Evolutionary conservation across 352 stramenopile species (phyloP).

Genomic region (Pythium guiyangense): DNA sequence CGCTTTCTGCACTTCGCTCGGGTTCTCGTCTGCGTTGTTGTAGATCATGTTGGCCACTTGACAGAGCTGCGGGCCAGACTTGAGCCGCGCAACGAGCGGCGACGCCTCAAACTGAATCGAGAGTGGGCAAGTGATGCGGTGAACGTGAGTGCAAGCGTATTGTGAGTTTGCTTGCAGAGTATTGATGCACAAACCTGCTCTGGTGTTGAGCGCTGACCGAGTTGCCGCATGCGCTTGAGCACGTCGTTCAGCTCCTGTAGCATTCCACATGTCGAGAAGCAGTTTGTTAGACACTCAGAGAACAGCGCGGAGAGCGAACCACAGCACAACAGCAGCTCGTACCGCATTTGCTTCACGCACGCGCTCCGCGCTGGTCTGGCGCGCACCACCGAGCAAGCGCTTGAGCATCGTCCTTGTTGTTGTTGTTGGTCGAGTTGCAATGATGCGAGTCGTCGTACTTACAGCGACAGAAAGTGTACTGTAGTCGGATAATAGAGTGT

Average conservation of each 20-base stretch:
- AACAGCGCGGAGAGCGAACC: not conserved
- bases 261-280: not conserved
- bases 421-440: not conserved
- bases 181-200: slow-evolving; percentile 36
- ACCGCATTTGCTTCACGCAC: slow-evolving; percentile 45
- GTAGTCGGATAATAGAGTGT: not conserved
- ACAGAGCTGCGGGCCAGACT: slow-evolving; percentile 57
- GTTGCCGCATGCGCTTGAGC: slow-evolving; percentile 43
- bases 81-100: slow-evolving; percentile 46
- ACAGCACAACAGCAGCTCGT: not conserved
- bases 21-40: slow-evolving; percentile 59
- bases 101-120: slow-evolving; percentile 55
- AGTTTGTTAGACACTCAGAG: not conserved
- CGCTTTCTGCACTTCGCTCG: slow-evolving; percentile 64
- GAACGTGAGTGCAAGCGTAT: not conserved
- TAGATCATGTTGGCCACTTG: slow-evolving; percentile 83
- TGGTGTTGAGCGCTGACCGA: slow-evolving; percentile 45
- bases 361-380: slow-evolving; percentile 31
- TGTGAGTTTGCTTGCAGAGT: not conserved
- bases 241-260: slow-evolving; percentile 55
- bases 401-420: slow-evolving; percentile 7
- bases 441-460: slow-evolving; percentile 1
- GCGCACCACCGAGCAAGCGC: slow-evolving; percentile 28
- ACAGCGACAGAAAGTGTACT: not conserved
- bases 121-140: not conserved